A percentile compares a stretch with the other conserved stretches of the same genome.
Evolutionary conservation across 768 basidiomycete species (phyloP).

Genomic region (Macrolepiota albuminosa): DNA sequence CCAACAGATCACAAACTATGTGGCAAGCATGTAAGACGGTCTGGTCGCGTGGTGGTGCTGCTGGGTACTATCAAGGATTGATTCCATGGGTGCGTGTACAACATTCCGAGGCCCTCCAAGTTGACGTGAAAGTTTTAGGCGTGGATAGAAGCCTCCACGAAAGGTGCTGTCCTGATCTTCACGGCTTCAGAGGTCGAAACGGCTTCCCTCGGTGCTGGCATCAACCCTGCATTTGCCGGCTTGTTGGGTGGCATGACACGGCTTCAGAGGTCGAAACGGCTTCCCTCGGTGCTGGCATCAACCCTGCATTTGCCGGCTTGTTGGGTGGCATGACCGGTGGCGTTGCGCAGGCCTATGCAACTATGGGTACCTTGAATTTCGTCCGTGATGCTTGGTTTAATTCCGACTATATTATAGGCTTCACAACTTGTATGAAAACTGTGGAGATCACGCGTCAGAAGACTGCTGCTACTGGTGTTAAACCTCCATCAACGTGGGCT

Average conservation of each 20-base stretch:
- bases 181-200: slow-evolving; percentile 94
- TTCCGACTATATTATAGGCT: slow-evolving; percentile 47
- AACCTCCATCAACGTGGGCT: slow-evolving; percentile 89
- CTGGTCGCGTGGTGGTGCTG: slow-evolving; percentile 86
- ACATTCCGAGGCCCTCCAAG: slow-evolving; percentile 1
- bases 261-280: slow-evolving; percentile 91
- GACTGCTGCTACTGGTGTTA: slow-evolving; percentile 75
- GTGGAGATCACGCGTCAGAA: slow-evolving; percentile 97
- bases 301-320: slow-evolving; percentile 79
- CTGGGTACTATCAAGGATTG: slow-evolving; percentile 95
- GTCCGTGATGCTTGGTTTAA: neutral
- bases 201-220: slow-evolving; percentile 53
- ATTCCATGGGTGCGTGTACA: slow-evolving; percentile 85
- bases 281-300: slow-evolving; percentile 59
- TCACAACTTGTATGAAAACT: slow-evolving; percentile 99
- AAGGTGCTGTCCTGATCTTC: slow-evolving; percentile 94
- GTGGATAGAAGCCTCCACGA: slow-evolving; percentile 99
- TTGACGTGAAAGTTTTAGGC: slow-evolving; percentile 48
- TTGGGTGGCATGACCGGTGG: slow-evolving; percentile 98
- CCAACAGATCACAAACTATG: slow-evolving; percentile 92
- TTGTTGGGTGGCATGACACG: slow-evolving; percentile 85
- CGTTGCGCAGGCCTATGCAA: slow-evolving; percentile 96
- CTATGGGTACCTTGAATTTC: slow-evolving; percentile 73
- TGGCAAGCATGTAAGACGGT: slow-evolving; percentile 77
- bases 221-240: slow-evolving; percentile 80